Conservation (phyloP, 192 early-diverging fungal genomes). For the Coemansia sp. region DNA sequence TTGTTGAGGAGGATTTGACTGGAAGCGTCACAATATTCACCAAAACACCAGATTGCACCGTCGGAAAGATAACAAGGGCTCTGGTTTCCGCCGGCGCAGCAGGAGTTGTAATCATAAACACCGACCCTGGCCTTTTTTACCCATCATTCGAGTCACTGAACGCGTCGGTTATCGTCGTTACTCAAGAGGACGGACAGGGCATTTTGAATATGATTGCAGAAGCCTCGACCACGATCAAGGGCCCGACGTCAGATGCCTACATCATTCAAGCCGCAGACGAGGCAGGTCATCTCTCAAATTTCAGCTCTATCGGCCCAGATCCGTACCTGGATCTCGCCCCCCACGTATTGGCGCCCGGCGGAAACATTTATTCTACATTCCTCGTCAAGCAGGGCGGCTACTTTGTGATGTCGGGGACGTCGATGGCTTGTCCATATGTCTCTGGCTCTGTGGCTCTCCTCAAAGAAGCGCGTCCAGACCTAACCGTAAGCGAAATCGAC, state of each 20-base stretch:
- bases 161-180: neutral
- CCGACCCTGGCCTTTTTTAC: neutral
- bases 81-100: neutral
- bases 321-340: conserved; percentile 63
- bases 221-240: neutral
- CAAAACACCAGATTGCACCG: neutral
- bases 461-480: conserved; percentile 52
- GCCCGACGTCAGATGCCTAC: neutral
- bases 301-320: conserved; percentile 68
- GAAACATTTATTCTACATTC: conserved; percentile 66
- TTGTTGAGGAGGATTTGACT: neutral
- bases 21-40: neutral
- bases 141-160: too few species aligned
- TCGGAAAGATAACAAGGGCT: neutral
- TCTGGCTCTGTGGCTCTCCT: conserved; percentile 69
- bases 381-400: conserved; percentile 48
- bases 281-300: conserved; percentile 56
- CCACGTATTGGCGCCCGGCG: conserved; percentile 66
- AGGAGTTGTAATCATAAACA: neutral
- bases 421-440: conserved; percentile 79
- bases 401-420: conserved; percentile 66
- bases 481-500: conserved; percentile 11
- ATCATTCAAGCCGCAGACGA: neutral
- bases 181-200: neutral
- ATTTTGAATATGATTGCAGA: neutral